Base-by-base conservation (phyloP, 768 basidiomycete species). In the Podaxis sp. region DNA sequence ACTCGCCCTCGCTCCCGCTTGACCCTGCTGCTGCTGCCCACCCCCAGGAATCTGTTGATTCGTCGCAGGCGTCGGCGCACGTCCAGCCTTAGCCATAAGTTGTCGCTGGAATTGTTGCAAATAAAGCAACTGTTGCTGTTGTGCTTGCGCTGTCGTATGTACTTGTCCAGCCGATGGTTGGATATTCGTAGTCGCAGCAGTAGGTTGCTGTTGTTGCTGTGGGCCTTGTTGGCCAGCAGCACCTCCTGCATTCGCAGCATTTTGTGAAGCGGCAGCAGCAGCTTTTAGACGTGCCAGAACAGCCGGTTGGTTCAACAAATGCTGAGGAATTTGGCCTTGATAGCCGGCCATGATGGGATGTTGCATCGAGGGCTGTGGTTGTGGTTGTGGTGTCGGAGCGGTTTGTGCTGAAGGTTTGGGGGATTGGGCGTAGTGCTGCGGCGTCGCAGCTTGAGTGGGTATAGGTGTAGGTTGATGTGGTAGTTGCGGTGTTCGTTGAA, bases 121-220 rank as follows among this genome's bases (percentile, higher is more conserved):
- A 17, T 61, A 67, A 52, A 49, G 59, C 55, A 49, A 40, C 46
- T 19, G 65, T 36, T 63, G 60, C n/a, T 61, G 64, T 29, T 67
- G 64, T 57, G 57, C 25, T 27, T 67, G 64, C 55, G 57, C 17
- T 63, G 58, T 19, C 19, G 43, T 27, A 61, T 64, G 55, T 62
- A 55, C 15, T 49, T 63, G 52, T 64, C 61, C 64, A 56, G 64
- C 49, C 33, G 51, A 55, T 47, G 29, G 65, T 66, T 59, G 62
- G 64, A 68, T 70, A 46, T 59, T 22, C 64, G 66, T 64, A 73
- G 57, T 46, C 60, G 72, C 66, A 72, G 74, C 47, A 71, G 75
- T 22, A 69, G 75, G 51, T 33, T 57, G 41, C 25, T 72, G 72
- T 43, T 69, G 69, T 29, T 50, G 43, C 52, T 65, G 68, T 9